Conservation (phyloP, 495 filamentous ascomycete genomes). For the Penicillium crystallinum region DNA sequence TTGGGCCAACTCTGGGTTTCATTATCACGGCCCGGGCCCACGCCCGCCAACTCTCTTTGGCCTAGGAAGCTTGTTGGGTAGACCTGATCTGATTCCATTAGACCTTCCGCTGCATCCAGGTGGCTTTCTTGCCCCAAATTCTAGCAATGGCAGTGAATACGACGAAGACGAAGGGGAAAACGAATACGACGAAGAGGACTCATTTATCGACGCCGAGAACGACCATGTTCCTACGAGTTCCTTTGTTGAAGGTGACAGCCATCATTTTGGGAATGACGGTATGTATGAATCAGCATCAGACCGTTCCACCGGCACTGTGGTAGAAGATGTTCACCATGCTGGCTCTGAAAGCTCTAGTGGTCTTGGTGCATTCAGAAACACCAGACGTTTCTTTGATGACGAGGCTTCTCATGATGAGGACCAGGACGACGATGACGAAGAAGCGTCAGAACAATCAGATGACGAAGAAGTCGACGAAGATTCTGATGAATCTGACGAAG, state of each 20-base stretch:
- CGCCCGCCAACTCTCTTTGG: background rate
- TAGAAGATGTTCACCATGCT: background rate
- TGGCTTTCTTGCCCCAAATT: background rate
- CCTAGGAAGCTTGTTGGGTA: background rate
- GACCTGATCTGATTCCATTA: background rate
- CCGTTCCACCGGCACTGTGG: background rate
- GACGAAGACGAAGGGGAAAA: constrained; percentile 32
- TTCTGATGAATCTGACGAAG: constrained; percentile 9
- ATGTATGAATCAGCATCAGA: constrained; percentile 1
- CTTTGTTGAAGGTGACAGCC: background rate
- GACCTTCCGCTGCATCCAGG: background rate
- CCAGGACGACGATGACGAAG: background rate
- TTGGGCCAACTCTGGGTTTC: constrained; percentile 16
- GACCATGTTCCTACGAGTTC: background rate
- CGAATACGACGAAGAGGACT: constrained; percentile 34
- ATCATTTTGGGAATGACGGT: constrained; percentile 4
- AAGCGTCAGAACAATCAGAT: background rate
- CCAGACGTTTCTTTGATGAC: background rate
- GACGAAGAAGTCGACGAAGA: background rate
- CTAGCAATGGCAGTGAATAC: background rate
- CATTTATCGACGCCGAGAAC: constrained; percentile 39
- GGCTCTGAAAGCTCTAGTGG: background rate
- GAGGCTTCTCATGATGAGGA: background rate
- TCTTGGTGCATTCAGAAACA: background rate
- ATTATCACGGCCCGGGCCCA: constrained; percentile 2